Base-by-base conservation (phyloP, 176 grass and related monocot species). In the Pontederia paniculata region DNA sequence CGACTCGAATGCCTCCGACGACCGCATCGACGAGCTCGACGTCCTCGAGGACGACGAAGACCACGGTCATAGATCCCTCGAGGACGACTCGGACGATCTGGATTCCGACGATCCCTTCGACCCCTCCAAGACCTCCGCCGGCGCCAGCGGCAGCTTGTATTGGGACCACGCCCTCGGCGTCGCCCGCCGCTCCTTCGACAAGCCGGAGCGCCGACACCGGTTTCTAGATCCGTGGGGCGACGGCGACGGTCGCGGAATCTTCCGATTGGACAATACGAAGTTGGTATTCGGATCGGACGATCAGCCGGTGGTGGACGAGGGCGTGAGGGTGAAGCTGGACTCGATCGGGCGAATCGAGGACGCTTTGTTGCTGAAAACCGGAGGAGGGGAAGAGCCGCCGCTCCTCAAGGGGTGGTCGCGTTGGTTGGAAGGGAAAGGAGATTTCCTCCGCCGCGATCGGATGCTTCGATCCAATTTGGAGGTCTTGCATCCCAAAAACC, bases 381-480 rank as follows among this genome's bases (percentile, higher is more conserved):
- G 21, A 18, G 60, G 58, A 4, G 57, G 77, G 28, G 28, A 37
- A 19, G 93, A 87, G 66, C 84, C 77, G 23, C 71, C 61, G 21
- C 69, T 91, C 28, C 83, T 86, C 45, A 67, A 77, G 11, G 86
- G 86, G 14, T 98, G 93, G 93, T 74, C 77, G 19, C 73, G 61
- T 15, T 98, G 93, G 93, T 48, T 98, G 43, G 93, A 98, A 68
- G 86, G 80, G 13, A 98, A 98, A 70, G 83, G 74, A 0, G 83
- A 91, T 80, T 98, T 91, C 66, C 63, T 91, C 44, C 72, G 93
- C 23, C 80, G 74, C 60, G 88, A 98, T 55, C 71, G 77, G 57
- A 98, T 98, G 93, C 80, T 91, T 47, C 80, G 81, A 1, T 98
- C 93, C 46, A 88, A 91, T 62, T 66, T 98, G 16, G 93, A 98